Conservation (phyloP, 495 filamentous ascomycete species). For the Hypoxylon subgilvum region DNA sequence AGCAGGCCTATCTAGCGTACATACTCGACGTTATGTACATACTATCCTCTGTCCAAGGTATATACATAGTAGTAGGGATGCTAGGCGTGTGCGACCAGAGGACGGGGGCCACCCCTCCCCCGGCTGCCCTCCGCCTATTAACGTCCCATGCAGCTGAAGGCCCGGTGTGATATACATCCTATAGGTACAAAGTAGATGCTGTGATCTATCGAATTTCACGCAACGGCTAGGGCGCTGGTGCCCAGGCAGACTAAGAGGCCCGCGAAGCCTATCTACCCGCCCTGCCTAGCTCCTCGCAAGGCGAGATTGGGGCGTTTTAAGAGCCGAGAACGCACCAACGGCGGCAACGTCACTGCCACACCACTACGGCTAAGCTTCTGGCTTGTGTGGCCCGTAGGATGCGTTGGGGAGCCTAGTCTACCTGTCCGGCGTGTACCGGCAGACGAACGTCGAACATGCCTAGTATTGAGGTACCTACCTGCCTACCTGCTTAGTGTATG, state of each 20-base stretch:
- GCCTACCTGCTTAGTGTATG: too few relatives aligned
- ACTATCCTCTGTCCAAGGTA: too few relatives aligned
- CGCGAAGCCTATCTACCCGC: not conserved
- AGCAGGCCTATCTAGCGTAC: too few relatives aligned
- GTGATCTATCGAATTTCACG: conserved; percentile 15
- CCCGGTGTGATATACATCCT: not conserved
- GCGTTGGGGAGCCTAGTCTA: too few relatives aligned
- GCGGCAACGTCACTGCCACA: not conserved
- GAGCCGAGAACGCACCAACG: conserved; percentile 16
- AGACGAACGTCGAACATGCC: too few relatives aligned
- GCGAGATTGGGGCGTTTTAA: conserved; percentile 22
- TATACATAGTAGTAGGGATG: too few relatives aligned
- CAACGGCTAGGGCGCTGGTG: conserved; percentile 3
- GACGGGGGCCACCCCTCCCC: not conserved
- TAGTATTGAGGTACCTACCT: too few relatives aligned
- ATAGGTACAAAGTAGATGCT: too few relatives aligned
- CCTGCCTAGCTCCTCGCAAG: not conserved
- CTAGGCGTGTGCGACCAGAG: not conserved
- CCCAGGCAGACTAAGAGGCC: too few relatives aligned
- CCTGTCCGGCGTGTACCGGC: conserved; percentile 6
- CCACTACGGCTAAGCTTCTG: too few relatives aligned
- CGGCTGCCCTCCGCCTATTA: conserved; percentile 5
- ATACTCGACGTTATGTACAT: too few relatives aligned
- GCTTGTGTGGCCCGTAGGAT: not conserved
- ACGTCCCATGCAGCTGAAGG: not conserved